These are phyloP conservation scores for Zygotorulaspora florentina DNA, from an alignment of 805 yeast genomes.

Conservation along the genomic window DNA sequence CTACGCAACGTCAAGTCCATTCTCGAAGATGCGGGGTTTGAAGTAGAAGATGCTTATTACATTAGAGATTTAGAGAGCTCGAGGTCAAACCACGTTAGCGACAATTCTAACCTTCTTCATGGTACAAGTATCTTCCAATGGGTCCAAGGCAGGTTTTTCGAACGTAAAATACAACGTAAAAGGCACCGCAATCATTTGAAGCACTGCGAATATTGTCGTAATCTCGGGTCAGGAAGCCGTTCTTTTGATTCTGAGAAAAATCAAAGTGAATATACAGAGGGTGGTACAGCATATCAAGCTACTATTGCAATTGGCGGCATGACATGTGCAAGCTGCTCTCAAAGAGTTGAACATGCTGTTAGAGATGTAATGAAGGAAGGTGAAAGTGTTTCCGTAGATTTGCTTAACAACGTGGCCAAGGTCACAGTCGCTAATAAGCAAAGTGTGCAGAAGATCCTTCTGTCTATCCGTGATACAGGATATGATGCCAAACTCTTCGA, in stretches of 20 bases:
- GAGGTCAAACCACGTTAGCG: not conserved
- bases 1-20: slow-evolving; percentile 25
- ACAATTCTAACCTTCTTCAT: not conserved
- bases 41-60: slow-evolving; percentile 5
- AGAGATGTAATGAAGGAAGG: slow-evolving; percentile 25
- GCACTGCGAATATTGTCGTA: slow-evolving; percentile 42
- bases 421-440: slow-evolving; percentile 52
- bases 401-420: slow-evolving; percentile 49
- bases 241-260: not conserved
- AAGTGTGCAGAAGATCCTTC: slow-evolving; percentile 43
- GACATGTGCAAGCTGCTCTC: slow-evolving; percentile 63
- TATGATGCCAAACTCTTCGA: slow-evolving; percentile 52
- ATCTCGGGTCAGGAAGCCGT: slow-evolving; percentile 9
- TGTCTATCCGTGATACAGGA: slow-evolving; percentile 43
- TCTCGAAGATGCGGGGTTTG: slow-evolving; percentile 18
- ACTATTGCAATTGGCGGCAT: slow-evolving; percentile 58
- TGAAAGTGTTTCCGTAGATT: slow-evolving; percentile 44
- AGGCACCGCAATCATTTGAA: slow-evolving; percentile 37
- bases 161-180: slow-evolving; percentile 1
- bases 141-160: not conserved
- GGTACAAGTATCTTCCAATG: not conserved
- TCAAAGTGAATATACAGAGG: not conserved
- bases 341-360: slow-evolving; percentile 45
- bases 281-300: slow-evolving; percentile 39
- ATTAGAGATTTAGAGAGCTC: slow-evolving; percentile 17